Conservation (phyloP, 2,329 filamentous ascomycete species). For the Phialocephala sp. region DNA sequence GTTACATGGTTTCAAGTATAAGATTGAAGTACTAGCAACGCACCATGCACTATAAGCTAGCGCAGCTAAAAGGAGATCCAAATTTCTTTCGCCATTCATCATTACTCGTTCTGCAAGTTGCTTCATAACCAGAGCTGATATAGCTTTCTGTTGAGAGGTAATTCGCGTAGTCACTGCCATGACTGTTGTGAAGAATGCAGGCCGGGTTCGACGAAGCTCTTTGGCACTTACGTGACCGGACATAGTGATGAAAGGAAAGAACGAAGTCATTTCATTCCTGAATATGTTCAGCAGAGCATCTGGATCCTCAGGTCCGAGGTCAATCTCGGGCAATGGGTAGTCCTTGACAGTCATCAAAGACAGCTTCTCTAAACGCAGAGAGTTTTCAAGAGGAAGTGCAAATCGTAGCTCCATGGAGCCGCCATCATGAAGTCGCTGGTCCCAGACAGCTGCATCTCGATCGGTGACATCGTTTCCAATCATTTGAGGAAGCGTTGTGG, state of each 20-base stretch:
- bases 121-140: constrained; percentile 26
- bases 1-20: not conserved
- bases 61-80: constrained; percentile 29
- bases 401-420: constrained; percentile 17
- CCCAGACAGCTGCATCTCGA: constrained; percentile 18
- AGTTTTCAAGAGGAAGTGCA: not conserved
- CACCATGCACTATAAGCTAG: constrained; percentile 31
- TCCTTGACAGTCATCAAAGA: not conserved
- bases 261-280: constrained; percentile 27
- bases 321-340: constrained; percentile 10
- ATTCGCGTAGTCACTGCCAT: constrained; percentile 27
- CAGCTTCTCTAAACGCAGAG: not conserved
- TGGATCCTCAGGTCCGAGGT: constrained; percentile 24
- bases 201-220: constrained; percentile 24
- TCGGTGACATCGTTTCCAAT: not conserved
- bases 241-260: constrained; percentile 35
- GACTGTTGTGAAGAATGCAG: constrained; percentile 32
- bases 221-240: constrained; percentile 15
- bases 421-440: constrained; percentile 17
- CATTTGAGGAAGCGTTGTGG: not conserved
- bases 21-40: not conserved
- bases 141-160: constrained; percentile 12
- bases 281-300: constrained; percentile 26
- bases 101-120: constrained; percentile 28
- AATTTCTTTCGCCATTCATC: constrained; percentile 25